phyloP scores from a whole-genome alignment of 2,329 filamentous ascomycete species.

The Cladosporium sp. region DNA sequence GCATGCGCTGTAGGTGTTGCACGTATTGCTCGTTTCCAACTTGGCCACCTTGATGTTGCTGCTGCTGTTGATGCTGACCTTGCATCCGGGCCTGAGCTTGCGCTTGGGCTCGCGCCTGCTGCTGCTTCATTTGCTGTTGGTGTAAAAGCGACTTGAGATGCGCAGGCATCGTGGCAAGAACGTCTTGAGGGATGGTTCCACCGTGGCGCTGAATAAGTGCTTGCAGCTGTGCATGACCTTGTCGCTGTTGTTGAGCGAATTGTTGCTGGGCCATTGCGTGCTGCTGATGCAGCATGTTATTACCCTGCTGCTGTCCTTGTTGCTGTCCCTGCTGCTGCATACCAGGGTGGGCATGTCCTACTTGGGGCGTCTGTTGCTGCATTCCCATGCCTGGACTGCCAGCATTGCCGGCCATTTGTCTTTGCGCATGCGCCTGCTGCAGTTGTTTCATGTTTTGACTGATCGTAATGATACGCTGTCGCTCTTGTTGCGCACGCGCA shows the following conservation, averaged over 20 bases:
- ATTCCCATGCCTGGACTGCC: constrained; percentile 7
- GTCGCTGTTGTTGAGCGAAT: constrained; percentile 11
- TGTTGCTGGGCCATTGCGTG: constrained; percentile 5
- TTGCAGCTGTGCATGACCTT: constrained; percentile 10
- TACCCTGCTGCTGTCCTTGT: constrained; percentile 29
- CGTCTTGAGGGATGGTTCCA: constrained; percentile 16
- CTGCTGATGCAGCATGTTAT: constrained; percentile 13
- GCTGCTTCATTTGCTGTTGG: constrained; percentile 29
- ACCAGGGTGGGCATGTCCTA: constrained; percentile 24
- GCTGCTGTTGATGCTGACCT: constrained; percentile 11
- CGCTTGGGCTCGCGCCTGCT: constrained; percentile 22
- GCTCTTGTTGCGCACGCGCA: background rate
- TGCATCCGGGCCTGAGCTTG: constrained; percentile 15
- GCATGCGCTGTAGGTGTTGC: constrained; percentile 22
- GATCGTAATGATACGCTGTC: background rate
- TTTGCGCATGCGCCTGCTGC: constrained; percentile 10
- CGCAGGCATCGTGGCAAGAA: background rate
- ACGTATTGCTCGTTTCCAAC: constrained; percentile 17
- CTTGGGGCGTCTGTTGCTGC: constrained; percentile 6
- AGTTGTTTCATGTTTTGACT: background rate
- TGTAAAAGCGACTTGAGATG: constrained; percentile 31
- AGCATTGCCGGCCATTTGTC: constrained; percentile 2
- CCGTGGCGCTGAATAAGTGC: constrained; percentile 14
- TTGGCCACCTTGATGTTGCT: constrained; percentile 14
- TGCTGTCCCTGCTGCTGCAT: constrained; percentile 17